Base-by-base conservation (phyloP, 441 rosid genomes). In the Erodium texanum region DNA sequence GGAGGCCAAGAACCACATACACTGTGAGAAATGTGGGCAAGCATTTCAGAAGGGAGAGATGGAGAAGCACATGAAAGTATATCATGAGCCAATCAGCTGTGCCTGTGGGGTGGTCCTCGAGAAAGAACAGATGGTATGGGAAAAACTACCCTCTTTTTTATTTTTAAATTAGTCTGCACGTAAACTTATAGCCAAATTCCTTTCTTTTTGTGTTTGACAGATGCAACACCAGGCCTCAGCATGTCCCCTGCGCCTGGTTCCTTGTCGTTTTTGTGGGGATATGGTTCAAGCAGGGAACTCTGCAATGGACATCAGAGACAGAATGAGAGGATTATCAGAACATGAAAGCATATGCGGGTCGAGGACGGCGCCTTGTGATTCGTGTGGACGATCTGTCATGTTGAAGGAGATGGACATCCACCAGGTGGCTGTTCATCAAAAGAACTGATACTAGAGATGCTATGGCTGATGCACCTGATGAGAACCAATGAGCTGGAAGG, bases 351-450 rank as follows among this genome's bases (percentile, higher is more conserved):
- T 71, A 7, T 94, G 96, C 65, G 97, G 97, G 58, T 91, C 97
- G 3, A 86, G 96, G 78, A 93, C 97, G 10, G 86, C 96, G 0
- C 93, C 93, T 3, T 91, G 99, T 45, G 93, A 91, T 78, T 89
- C 93, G 0, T 93, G 97, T 32, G 96, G 97, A 36, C 84, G 96
- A n/a, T 84, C 96, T 0, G 87, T 93, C 70, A 89, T 89, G 99
- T 76, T 93, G 80, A 93, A 93, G 79, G 97, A 93, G 16, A 93
- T 91, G 97, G 96, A 89, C 76, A 88, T 91, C 66, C 99, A 93
- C 80, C 96, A 89, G 66, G 71, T 88, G 32, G 96, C 96, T 1
- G 97, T 91, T 67, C 99, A 89, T 70, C 93, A 79, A 41, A 89
- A 85, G 80, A 80, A 85, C 80, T 92, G 68, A 78, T 5, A 7